A percentile compares a stretch with the other conserved stretches of the same genome.
phyloP scores from a whole-genome alignment of 139 green algal species.

The Coelastrella sp. region DNA sequence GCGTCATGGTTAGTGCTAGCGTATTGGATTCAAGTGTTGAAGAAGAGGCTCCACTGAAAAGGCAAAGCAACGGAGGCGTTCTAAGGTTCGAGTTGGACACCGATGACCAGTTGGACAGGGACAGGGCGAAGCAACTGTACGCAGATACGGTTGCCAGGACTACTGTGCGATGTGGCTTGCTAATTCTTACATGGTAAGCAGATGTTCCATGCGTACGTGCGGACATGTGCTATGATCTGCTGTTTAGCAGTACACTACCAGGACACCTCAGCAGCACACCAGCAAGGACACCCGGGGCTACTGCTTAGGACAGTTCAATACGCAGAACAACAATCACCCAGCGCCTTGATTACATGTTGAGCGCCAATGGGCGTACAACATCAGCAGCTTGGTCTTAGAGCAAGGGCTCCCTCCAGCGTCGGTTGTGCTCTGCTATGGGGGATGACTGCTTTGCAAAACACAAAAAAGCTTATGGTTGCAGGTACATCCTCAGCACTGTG shows the following conservation, averaged over 20 bases:
- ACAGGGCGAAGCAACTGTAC: background rate
- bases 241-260: background rate
- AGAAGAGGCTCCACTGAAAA: background rate
- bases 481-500: constrained; percentile 86
- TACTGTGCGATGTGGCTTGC: constrained; percentile 19
- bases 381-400: too few species aligned
- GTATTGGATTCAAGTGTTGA: background rate
- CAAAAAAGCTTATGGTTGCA: constrained; percentile 47
- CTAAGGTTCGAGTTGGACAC: background rate
- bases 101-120: background rate
- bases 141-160: constrained; percentile 16
- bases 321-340: too few species aligned
- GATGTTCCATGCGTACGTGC: background rate
- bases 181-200: constrained; percentile 37
- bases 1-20: background rate
- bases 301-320: too few species aligned
- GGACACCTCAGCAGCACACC: too few species aligned
- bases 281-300: too few species aligned
- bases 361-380: too few species aligned
- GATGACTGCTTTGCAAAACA: too few species aligned
- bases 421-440: too few species aligned
- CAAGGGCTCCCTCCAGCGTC: too few species aligned
- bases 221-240: background rate
- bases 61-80: background rate
- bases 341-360: too few species aligned